A percentile compares a stretch with the other conserved stretches of the same genome.
Evolutionary conservation across 495 filamentous ascomycete species (phyloP).

Genomic region (Penicillium waksmanii): DNA sequence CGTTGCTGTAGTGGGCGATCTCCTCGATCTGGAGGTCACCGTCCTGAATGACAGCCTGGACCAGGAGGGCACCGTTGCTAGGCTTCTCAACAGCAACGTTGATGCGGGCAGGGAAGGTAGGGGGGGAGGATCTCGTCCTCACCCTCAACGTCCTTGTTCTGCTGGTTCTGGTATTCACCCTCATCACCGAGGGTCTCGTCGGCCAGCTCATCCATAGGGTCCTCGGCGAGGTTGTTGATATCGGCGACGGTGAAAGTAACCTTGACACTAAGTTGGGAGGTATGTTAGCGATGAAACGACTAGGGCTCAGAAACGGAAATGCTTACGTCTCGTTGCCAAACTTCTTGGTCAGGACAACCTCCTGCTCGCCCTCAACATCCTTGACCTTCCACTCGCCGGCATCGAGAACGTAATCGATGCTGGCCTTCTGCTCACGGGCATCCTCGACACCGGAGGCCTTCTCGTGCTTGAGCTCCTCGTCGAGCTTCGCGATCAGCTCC

Average conservation of each 20-base stretch:
- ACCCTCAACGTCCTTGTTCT: slow-evolving; percentile 60
- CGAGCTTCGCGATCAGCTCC: slow-evolving; percentile 53
- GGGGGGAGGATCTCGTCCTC: slow-evolving; percentile 55
- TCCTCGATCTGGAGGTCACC: slow-evolving; percentile 89
- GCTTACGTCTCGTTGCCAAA: slow-evolving; percentile 83
- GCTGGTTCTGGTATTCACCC: slow-evolving; percentile 55
- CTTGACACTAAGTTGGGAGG: slow-evolving; percentile 65
- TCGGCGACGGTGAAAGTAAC: slow-evolving; percentile 94
- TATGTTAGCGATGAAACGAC: slow-evolving; percentile 14
- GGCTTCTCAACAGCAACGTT: slow-evolving; percentile 88
- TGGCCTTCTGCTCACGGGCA: slow-evolving; percentile 62
- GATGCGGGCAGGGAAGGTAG: slow-evolving; percentile 76
- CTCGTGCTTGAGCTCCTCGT: slow-evolving; percentile 53
- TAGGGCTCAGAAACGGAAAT: not conserved
- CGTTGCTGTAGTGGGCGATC: slow-evolving; percentile 80
- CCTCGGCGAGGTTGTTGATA: slow-evolving; percentile 71
- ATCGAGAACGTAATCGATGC: slow-evolving; percentile 75
- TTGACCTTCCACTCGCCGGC: slow-evolving; percentile 71
- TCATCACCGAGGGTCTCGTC: slow-evolving; percentile 54
- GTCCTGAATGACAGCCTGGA: slow-evolving; percentile 87
- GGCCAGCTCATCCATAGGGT: slow-evolving; percentile 53
- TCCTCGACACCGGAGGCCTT: slow-evolving; percentile 44
- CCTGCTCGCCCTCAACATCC: slow-evolving; percentile 81
- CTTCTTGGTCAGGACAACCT: slow-evolving; percentile 80
- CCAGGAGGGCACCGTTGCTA: slow-evolving; percentile 75